Evolutionary conservation across 108 stramenopile species (phyloP), one percentile per base, ranked within the genome.

Genomic region (Schizochytrium sp.): DNA sequence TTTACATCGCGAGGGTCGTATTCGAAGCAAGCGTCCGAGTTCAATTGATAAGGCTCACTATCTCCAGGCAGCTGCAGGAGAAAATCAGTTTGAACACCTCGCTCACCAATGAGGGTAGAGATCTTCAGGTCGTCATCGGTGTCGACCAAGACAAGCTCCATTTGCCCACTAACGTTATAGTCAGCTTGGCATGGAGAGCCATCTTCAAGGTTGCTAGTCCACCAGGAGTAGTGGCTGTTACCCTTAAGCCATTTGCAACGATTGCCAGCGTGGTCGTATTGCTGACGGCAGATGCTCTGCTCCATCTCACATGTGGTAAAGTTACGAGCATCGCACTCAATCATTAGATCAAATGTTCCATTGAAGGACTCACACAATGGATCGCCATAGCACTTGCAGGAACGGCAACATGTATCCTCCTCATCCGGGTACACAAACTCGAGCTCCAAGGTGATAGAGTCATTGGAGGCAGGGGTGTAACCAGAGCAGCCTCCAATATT

Each of bases 101-200:
- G 76, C 76, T 83, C 76, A 53, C 76, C 76, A 42, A 83, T 38
- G 53, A 55, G 47, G 28, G 53, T 38, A 53, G 47, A 55, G 76
- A 55, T 83, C 50, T 5, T 7, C 50, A 83, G 49, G 28, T 28
- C 28, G 47, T 55, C 76, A 0, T 83, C 76, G 1, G 55, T n/a
- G 76, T 83, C 1, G 76, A 55, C 38, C 76, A 83, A 55, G 76
- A 55, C 53, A 0, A 83, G 3, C 47, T 55, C 76, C 8, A 55
- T n/a, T 40, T 83, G 76, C 50, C 76, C 76, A 50, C 17, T 19
- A 13, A 40, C 76, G 47, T 49, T 55, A 40, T 83, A 83, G 76
- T 83, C 76, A n/a, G 76, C 76, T 13, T 55, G 76, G 76, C 76
- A 83, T 2, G 76, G 76, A 5, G 76, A 83, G 53, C 76, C 76